A percentile compares a stretch with the other conserved stretches of the same genome.
Conservation (phyloP, 2,329 filamentous ascomycete species). For the Fusarium coffeatum region DNA sequence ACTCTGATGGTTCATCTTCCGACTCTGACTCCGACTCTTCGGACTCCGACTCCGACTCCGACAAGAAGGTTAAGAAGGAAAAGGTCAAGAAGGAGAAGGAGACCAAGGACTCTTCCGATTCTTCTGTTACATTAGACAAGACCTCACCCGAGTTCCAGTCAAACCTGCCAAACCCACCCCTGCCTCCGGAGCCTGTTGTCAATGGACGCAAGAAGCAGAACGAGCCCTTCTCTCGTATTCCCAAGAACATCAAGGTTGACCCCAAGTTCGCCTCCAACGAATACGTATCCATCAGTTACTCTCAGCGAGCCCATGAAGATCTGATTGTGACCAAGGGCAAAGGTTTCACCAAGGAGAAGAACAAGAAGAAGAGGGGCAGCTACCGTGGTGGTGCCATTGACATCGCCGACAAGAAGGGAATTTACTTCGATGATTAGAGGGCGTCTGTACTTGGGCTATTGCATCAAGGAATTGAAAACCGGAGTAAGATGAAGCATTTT, state of each 20-base stretch:
- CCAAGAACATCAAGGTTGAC: slow-evolving; percentile 75
- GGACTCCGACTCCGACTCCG: slow-evolving; percentile 50
- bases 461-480: neutral
- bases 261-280: slow-evolving; percentile 79
- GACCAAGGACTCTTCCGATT: slow-evolving; percentile 54
- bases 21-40: slow-evolving; percentile 49
- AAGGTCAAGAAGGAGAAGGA: slow-evolving; percentile 31
- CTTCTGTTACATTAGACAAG: slow-evolving; percentile 63
- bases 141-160: slow-evolving; percentile 56
- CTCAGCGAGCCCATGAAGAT: slow-evolving; percentile 87
- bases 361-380: slow-evolving; percentile 94
- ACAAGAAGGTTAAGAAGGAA: slow-evolving; percentile 45
- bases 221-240: slow-evolving; percentile 82
- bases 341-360: slow-evolving; percentile 99
- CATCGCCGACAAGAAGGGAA: slow-evolving; percentile 80
- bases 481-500: slow-evolving; percentile 19
- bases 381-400: slow-evolving; percentile 93
- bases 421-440: slow-evolving; percentile 91
- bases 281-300: slow-evolving; percentile 88
- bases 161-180: slow-evolving; percentile 58
- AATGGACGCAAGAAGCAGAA: slow-evolving; percentile 63
- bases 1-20: slow-evolving; percentile 53
- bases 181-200: slow-evolving; percentile 62
- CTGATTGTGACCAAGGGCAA: slow-evolving; percentile 93
- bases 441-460: neutral